Percentiles rank a stretch among this genome's conserved stretches.
These are phyloP conservation scores for Sphaerulina musiva DNA, from an alignment of 2,329 filamentous ascomycete genomes.

Conservation along the genomic window DNA sequence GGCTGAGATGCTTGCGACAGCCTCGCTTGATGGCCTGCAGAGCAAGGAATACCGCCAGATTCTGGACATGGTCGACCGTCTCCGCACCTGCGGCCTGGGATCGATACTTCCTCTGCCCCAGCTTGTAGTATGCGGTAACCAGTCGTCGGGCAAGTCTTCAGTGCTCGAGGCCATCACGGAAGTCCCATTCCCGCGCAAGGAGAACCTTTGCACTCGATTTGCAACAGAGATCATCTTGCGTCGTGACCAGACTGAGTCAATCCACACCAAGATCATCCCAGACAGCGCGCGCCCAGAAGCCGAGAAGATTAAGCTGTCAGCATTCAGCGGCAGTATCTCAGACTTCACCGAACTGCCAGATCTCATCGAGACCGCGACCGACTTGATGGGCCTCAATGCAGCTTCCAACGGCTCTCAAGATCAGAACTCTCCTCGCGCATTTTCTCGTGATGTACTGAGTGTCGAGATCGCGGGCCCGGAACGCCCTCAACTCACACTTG, in stretches of 20 bases:
- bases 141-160: conserved; percentile 58
- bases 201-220: conserved; percentile 54
- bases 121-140: conserved; percentile 52
- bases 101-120: conserved; percentile 31
- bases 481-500: conserved; percentile 33
- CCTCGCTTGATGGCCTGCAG: conserved; percentile 3
- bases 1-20: conserved; percentile 1
- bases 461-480: conserved; percentile 44
- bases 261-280: conserved; percentile 27
- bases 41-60: conserved; percentile 27
- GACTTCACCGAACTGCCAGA: conserved; percentile 40
- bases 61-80: conserved; percentile 48
- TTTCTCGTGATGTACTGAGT: conserved; percentile 44
- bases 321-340: conserved; percentile 26
- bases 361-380: conserved; percentile 49
- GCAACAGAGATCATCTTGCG: conserved; percentile 55
- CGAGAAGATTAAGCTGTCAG: conserved; percentile 32
- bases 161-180: conserved; percentile 58
- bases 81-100: conserved; percentile 45
- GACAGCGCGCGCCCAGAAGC: conserved; percentile 21
- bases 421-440: conserved; percentile 21
- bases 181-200: conserved; percentile 53
- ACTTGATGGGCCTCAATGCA: conserved; percentile 45
- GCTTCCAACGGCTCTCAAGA: background rate
- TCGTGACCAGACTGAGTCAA: conserved; percentile 25